Conservation (phyloP, 257 asterid genomes). For the Knoxia roxburghii region DNA sequence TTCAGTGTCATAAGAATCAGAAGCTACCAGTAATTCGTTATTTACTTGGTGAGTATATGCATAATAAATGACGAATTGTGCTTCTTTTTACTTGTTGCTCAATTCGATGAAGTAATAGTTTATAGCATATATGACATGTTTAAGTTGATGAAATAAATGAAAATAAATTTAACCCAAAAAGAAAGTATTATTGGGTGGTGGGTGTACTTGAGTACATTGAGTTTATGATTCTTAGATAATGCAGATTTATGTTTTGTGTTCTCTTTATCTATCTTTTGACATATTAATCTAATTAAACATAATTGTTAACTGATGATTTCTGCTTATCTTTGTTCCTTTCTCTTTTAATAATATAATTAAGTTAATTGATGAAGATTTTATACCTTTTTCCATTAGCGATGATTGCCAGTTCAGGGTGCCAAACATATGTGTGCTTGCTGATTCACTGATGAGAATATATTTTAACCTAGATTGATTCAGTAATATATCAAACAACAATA, state of each 20-base stretch:
- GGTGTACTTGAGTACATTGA: no score
- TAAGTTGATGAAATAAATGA: not conserved
- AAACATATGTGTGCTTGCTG: not conserved
- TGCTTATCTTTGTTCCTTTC: no score
- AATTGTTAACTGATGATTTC: no score
- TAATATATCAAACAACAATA: no score
- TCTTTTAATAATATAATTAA: no score
- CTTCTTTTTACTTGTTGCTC: constrained; percentile 6
- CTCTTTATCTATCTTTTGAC: no score
- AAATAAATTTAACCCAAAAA: no score
- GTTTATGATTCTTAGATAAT: no score
- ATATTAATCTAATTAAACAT: no score
- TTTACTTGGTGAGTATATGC: constrained; percentile 52
- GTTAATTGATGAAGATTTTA: no score
- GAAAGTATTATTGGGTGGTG: not conserved
- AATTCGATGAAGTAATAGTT: constrained; percentile 4
- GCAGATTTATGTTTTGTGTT: no score
- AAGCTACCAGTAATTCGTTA: constrained; percentile 34
- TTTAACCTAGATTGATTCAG: not conserved
- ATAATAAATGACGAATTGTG: constrained; percentile 5
- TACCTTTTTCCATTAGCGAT: no score
- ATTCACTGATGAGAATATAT: not conserved
- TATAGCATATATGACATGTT: not conserved
- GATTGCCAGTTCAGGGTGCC: not conserved
- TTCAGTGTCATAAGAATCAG: constrained; percentile 34